Base-by-base conservation (phyloP, 1,284 basidiomycete species). In the Apiotrichum mycotoxinovorans region DNA sequence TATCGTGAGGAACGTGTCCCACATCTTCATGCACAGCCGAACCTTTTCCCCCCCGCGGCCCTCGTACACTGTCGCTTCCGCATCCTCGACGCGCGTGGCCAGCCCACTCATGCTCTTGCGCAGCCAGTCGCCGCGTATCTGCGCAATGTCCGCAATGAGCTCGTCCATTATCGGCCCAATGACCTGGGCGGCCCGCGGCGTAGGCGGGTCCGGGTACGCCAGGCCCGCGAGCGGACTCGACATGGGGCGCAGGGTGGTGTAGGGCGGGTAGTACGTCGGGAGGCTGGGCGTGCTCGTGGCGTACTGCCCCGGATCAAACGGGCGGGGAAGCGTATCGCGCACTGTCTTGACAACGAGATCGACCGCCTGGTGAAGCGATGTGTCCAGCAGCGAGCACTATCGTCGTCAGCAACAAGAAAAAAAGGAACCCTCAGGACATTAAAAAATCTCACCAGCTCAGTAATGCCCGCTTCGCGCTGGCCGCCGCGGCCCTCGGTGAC, bases 381-480 rank as follows among this genome's bases (percentile, higher is more conserved):
- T 58, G 40, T 75, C 73, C n/a, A 78, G 64, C 10, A 76, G 51
- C n/a, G 62, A 61, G 18, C 64, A 70, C 69, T 73, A 54, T 1
- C 3, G 44, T 33, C 20, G 30, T 30, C 30, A 30, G 12, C 30
- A 30, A 30, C 7, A 30, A 30, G 12, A 5, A 12, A 30, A 30
- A 30, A 5, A 30, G 30, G 30, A 30, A 30, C 5, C 5, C 30
- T 30, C 9, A 35, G 23, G 20, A 44, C 18, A 54, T 49, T 22
- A 3, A 5, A 38, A 15, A 4, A 4, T 67, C 73, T 62, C 47
- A 71, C 73, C 46, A 75, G 60, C 54, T 75, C 73, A 20, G 63
- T 64, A 7, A 78, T 68, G 11, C 71, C 73, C 1, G 69, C 67
- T 51, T 76, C 74, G 9, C 73, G 62, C n/a, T 65, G 66, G 12